Evolutionary conservation across 1,139 yeast species (phyloP), one percentile per base, ranked within the genome.

Genomic region (Candida sp.): DNA sequence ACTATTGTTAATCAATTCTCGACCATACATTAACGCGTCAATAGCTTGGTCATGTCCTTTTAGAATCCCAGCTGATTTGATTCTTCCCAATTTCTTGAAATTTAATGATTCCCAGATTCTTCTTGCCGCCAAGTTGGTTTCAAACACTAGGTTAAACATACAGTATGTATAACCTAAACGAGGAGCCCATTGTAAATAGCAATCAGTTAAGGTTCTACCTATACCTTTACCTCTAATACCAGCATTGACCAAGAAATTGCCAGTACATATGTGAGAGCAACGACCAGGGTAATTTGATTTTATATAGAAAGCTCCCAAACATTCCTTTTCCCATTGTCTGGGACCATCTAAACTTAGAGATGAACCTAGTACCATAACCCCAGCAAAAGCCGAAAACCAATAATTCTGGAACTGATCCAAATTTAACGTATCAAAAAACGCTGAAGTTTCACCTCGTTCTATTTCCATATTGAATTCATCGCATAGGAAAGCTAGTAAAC

Each of bases 381-480:
- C 97, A 1, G 89, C 87, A 62, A 89, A 87, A 7, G 88, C 79
- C 7, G 85, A 84, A 61, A 93, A 90, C 98, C 98, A 91, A 57
- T 84, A 84, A 48, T 79, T 77, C 52, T 79, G 83, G 61, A 91
- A 93, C 48, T 84, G 83, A 40, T 84, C 87, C 39, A 85, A 66
- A 33, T 82, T 79, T 40, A 91, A 67, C 2, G 88, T 81, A 50
- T 89, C 95, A 53, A 87, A 84, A 58, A 87, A 86, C 2, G 97
- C 91, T 56, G 81, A 82, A 4, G 96, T 86, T 49, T 87, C 95
- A 23, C 98, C 97, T 38, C 89, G 74, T 49, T 85, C 93, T 33
- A 93, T 82, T 60, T 93, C 99, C 82, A 87, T 85, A 61, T 93
- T 93, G 66, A 87, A 86, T 66, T 93, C 98, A 57, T 90, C 97